Evolutionary conservation across 2,329 filamentous ascomycete genomes (phyloP).

Genomic region (Talaromyces verruculosus): DNA sequence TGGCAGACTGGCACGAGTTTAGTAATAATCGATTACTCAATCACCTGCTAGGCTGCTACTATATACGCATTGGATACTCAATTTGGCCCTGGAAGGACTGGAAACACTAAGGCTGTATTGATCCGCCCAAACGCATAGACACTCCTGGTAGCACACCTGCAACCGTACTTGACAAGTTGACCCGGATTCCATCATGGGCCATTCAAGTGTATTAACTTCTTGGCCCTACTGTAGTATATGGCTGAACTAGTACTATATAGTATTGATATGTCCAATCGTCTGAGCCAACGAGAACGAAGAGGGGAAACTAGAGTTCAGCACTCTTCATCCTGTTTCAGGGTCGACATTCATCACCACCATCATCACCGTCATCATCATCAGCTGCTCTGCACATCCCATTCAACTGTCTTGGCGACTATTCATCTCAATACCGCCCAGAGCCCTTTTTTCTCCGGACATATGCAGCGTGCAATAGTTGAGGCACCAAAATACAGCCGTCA

Average conservation of each 20-base stretch:
- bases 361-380: background rate
- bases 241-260: background rate
- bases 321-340: conserved; percentile 3
- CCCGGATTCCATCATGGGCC: conserved; percentile 14
- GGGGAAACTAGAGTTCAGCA: conserved; percentile 8
- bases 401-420: background rate
- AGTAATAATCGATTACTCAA: background rate
- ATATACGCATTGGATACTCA: conserved; percentile 5
- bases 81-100: conserved; percentile 6
- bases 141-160: conserved; percentile 11
- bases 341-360: background rate
- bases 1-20: background rate
- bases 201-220: background rate
- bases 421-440: background rate
- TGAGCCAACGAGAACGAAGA: conserved; percentile 5
- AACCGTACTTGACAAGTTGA: conserved; percentile 6
- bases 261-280: conserved; percentile 8
- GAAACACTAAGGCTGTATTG: conserved; percentile 13
- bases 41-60: conserved; percentile 2
- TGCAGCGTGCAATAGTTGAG: background rate
- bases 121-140: conserved; percentile 8
- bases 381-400: background rate
- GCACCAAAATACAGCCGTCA: background rate
- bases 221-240: conserved; percentile 9
- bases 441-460: background rate